Base-by-base conservation (phyloP, 257 asterid genomes). In the Nicotiana benthamiana region DNA sequence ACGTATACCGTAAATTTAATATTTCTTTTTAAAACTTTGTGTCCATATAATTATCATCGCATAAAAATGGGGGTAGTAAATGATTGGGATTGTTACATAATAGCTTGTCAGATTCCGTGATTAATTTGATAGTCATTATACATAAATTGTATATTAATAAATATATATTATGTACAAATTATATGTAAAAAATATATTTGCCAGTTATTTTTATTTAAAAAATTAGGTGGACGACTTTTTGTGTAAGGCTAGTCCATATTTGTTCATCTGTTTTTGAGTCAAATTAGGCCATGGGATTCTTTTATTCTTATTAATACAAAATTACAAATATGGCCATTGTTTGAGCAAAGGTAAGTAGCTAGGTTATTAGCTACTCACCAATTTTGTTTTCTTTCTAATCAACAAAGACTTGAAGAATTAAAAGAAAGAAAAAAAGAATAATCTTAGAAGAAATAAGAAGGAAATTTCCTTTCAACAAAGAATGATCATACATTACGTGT, bases 401-500 rank as follows among this genome's bases (percentile, higher is more conserved):
- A 46, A 46, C 60, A 16, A 46, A 72, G 6, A n/a, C 7, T 40
- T 13, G 4, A 43, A 27, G 3, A 17, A 40, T 11, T 10, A 12
- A 40, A 11, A 2, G 12, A 43, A 28, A 12, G 1, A 22, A 0
- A 67, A 0, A n/a, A 68, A 40, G 6, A n/a, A 20, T 43, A 70
- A 70, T 2, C 34, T 70, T 43, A 70, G 22, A 20, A 70, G 34
- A 70, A 70, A 10, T 24, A 48, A 6, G 60, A 13, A 72, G 60
- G 60, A 48, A 72, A 72, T 72, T 72, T 72, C 78, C 9, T 0
- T 46, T 72, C 24, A 72, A 72, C 40, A 72, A 28, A 72, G 78
- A 72, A 46, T 72, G 26, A 72, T 72, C 40, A 72, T 46, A 46
- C 40, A 72, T 72, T 72, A 46, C 78, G 78, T 60, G 78, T 72